Evolutionary conservation across 306 rosid species (phyloP).

Genomic region (Gastrolobium villosum): DNA sequence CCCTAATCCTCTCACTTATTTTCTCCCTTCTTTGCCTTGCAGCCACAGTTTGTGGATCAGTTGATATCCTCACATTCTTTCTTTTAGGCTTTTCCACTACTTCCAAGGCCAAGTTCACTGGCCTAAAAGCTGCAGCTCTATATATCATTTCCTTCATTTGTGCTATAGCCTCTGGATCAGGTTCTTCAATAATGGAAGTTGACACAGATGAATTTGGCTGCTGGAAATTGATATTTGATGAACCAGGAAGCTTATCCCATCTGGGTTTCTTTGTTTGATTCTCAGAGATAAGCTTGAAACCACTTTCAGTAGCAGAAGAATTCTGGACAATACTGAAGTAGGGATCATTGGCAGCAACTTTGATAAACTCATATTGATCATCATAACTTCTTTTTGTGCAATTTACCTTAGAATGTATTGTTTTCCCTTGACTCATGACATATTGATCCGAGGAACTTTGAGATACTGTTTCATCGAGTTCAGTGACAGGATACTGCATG

Average conservation of each 20-base stretch:
- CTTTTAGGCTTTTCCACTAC: conserved; percentile 84
- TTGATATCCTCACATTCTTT: conserved; percentile 88
- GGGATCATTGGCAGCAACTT: conserved; percentile 33
- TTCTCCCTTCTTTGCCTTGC: conserved; percentile 96
- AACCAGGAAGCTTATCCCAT: conserved; percentile 67
- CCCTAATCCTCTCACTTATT: conserved; percentile 91
- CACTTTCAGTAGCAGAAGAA: conserved; percentile 58
- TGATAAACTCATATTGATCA: conserved; percentile 48
- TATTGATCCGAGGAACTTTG: conserved; percentile 58
- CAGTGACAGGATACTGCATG: conserved; percentile 45
- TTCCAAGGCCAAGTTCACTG: conserved; percentile 86
- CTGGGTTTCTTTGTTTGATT: conserved; percentile 68
- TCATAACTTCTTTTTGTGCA: conserved; percentile 59
- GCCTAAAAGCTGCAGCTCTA: conserved; percentile 91
- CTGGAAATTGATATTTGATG: conserved; percentile 89
- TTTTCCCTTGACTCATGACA: conserved; percentile 25
- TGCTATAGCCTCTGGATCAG: conserved; percentile 92
- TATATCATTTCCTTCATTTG: conserved; percentile 99
- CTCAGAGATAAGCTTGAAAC: conserved; percentile 73
- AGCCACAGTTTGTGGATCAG: conserved; percentile 98
- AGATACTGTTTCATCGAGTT: conserved; percentile 58
- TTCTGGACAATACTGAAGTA: conserved; percentile 57
- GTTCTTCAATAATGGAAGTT: conserved; percentile 66
- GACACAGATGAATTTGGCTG: conserved; percentile 72
- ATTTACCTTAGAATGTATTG: conserved; percentile 44